Evolutionary conservation across 805 yeast genomes (phyloP), one percentile per base, ranked within the genome.

Genomic region (Kodamaea kaohsiungensis): DNA sequence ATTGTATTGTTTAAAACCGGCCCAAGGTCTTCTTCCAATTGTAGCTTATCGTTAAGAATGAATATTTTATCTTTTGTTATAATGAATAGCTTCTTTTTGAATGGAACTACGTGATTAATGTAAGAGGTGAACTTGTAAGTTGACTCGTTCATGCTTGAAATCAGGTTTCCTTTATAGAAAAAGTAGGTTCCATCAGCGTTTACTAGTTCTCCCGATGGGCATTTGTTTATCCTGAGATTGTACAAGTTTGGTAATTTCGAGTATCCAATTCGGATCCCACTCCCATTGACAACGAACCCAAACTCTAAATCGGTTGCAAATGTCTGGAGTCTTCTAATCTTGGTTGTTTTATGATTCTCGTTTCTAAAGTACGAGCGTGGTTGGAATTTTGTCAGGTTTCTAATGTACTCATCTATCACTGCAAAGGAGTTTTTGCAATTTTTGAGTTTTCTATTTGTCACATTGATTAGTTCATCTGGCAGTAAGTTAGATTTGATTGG

Each of bases 1-100:
- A 38, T 18, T 3, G 49, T 37, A 19, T 51, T 51, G 35, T 51
- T 51, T 38, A 51, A 51, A 12, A 51, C 43, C 6, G 48, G 49
- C 10, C 49, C 53, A 43, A 43, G 38, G 25, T 51, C 46, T 7
- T 38, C 27, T 6, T 17, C 8, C 7, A 48, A 17, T 9, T 38
- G 8, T n/a, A 48, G 19, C 9, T 35, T 2, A 4, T 43, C 43
- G 37, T 51, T 35, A 19, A 43, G 38, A 27, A 45, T 18, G 22
- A 43, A 51, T 9, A 47, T 43, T 38, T 27, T 19, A 4, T 51
- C 27, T 17, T 43, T 51, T 12, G 53, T 51, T 2, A 51, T 22
- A 18, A 51, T 39, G 15, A 43, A 43, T 7, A 51, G 13, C 17
- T 38, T 38, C 15, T 45, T 37, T 19, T 35, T 45, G 7, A 51